phyloP scores from a whole-genome alignment of 2,329 filamentous ascomycete species.

The Colletotrichum karsti region DNA sequence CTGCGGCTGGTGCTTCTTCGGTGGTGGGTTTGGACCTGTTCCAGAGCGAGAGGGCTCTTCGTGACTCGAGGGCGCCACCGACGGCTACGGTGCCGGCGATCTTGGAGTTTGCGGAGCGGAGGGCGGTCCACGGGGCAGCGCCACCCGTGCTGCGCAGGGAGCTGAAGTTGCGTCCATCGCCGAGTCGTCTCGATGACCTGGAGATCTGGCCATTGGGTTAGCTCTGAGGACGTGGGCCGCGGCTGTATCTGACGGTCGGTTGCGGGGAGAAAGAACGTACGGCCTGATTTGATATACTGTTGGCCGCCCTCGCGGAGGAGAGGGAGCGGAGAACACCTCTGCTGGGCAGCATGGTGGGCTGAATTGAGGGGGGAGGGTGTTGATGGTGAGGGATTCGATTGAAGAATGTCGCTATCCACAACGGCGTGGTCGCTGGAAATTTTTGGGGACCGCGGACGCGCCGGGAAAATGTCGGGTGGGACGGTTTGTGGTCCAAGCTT shows the following conservation, averaged over 20 bases:
- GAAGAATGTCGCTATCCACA: background rate
- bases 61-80: slow-evolving; percentile 34
- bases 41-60: slow-evolving; percentile 28
- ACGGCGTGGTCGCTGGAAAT: slow-evolving; percentile 32
- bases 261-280: slow-evolving; percentile 32
- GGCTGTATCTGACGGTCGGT: background rate
- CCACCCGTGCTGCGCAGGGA: slow-evolving; percentile 24
- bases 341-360: slow-evolving; percentile 52
- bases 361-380: slow-evolving; percentile 21
- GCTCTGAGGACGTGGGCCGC: background rate
- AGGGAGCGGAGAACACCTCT: slow-evolving; percentile 52
- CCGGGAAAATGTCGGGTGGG: slow-evolving; percentile 46
- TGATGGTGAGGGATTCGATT: slow-evolving; percentile 30
- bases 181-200: slow-evolving; percentile 37
- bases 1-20: slow-evolving; percentile 25
- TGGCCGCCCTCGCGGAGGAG: slow-evolving; percentile 41
- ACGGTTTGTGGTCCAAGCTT: slow-evolving; percentile 15
- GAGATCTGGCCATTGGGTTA: slow-evolving; percentile 25
- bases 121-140: slow-evolving; percentile 5
- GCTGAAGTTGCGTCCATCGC: slow-evolving; percentile 45
- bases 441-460: slow-evolving; percentile 36
- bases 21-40: slow-evolving; percentile 27
- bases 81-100: slow-evolving; percentile 37
- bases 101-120: slow-evolving; percentile 6
- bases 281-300: slow-evolving; percentile 35